Evolutionary conservation across 2,329 filamentous ascomycete species (phyloP).

Genomic region (Trichoderma sp.): DNA sequence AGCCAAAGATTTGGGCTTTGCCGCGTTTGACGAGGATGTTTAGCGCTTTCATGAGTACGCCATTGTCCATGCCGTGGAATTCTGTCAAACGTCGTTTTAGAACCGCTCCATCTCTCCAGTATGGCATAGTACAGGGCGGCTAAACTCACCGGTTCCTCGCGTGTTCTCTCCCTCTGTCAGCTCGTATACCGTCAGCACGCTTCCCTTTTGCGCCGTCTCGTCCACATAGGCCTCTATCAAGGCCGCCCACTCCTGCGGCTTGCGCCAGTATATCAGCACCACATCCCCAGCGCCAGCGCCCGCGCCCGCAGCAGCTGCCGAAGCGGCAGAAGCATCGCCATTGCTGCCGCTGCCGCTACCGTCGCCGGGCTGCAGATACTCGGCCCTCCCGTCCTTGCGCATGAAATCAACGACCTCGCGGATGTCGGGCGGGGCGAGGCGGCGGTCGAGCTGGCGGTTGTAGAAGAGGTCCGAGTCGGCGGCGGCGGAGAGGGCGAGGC

Average conservation of each 20-base stretch:
- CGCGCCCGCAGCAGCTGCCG: constrained; percentile 24
- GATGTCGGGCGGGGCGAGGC: constrained; percentile 53
- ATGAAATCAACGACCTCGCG: constrained; percentile 62
- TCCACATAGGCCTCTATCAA: constrained; percentile 80
- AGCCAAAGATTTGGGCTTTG: constrained; percentile 91
- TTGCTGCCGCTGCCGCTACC: constrained; percentile 38
- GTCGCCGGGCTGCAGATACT: constrained; percentile 57
- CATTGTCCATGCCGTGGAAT: constrained; percentile 84
- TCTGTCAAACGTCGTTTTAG: constrained; percentile 51
- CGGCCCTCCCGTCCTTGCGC: constrained; percentile 60
- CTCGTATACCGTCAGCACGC: constrained; percentile 91
- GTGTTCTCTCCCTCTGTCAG: constrained; percentile 84
- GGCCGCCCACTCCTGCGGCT: constrained; percentile 86
- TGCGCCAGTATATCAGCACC: constrained; percentile 81
- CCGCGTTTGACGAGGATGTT: constrained; percentile 82
- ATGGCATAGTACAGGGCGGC: neutral
- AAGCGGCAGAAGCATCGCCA: constrained; percentile 27
- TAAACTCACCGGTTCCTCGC: constrained; percentile 60
- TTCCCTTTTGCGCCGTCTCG: constrained; percentile 82
- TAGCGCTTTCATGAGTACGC: constrained; percentile 77
- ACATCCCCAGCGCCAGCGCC: constrained; percentile 43
- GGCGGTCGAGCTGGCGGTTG: constrained; percentile 57
- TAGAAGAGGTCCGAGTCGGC: constrained; percentile 58
- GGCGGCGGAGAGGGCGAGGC: constrained; percentile 64
- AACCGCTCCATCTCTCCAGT: neutral